Evolutionary conservation across 2,329 filamentous ascomycete genomes (phyloP).

Genomic region (Boeremia lycopersici): DNA sequence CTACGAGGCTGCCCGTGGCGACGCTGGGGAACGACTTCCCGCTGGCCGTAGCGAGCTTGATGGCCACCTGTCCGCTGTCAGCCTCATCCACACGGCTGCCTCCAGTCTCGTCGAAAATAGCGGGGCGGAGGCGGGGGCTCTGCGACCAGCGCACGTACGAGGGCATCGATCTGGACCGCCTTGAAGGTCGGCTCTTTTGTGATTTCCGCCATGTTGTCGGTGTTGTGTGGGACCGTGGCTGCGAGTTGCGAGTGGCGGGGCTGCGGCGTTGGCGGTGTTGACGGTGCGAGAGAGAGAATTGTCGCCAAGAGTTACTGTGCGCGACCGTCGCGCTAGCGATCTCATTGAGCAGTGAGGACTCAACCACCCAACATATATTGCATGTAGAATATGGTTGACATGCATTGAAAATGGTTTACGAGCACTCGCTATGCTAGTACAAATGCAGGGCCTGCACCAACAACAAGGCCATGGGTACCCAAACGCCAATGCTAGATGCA

Average conservation of each 20-base stretch:
- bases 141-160: slow-evolving; percentile 66
- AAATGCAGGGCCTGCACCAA: slow-evolving; percentile 9
- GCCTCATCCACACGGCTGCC: slow-evolving; percentile 9
- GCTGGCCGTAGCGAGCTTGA: slow-evolving; percentile 98
- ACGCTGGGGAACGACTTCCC: slow-evolving; percentile 84
- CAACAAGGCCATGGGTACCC: slow-evolving; percentile 22
- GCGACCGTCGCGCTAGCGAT: slow-evolving; percentile 20
- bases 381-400: too few relatives aligned
- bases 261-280: slow-evolving; percentile 26
- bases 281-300: slow-evolving; percentile 19
- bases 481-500: slow-evolving; percentile 26
- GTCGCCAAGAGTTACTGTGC: slow-evolving; percentile 19
- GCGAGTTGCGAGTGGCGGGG: slow-evolving; percentile 18
- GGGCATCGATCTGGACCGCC: slow-evolving; percentile 90
- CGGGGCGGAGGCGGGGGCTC: slow-evolving; percentile 41
- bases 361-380: background rate
- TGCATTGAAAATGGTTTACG: background rate
- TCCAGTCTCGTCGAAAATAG: slow-evolving; percentile 18
- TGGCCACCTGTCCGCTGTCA: slow-evolving; percentile 72
- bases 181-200: slow-evolving; percentile 65
- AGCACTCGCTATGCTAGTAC: slow-evolving; percentile 10
- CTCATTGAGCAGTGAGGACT: background rate
- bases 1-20: slow-evolving; percentile 88
- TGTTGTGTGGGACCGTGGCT: slow-evolving; percentile 18
- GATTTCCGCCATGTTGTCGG: slow-evolving; percentile 44